These are phyloP conservation scores for Hawksworthiomyces lignivorus DNA, from an alignment of 2,329 filamentous ascomycete genomes.

Conservation along the genomic window DNA sequence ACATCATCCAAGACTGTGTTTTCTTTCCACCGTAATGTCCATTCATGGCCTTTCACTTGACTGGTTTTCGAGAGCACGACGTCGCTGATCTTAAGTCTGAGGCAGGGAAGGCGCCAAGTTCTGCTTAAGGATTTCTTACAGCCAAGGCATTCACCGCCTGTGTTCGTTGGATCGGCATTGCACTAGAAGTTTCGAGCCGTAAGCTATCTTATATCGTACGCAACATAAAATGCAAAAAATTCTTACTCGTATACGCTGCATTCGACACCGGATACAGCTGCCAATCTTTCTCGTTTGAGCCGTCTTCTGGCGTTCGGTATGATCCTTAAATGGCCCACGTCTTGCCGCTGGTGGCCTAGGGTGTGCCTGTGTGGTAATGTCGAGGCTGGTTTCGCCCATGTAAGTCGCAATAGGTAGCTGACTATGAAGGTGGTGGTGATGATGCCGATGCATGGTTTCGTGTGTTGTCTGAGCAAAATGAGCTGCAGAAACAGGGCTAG, in stretches of 20 bases:
- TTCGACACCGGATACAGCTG: slow-evolving; percentile 52
- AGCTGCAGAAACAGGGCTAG: too few species aligned
- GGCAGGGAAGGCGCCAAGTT: slow-evolving; percentile 46
- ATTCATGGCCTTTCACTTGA: slow-evolving; percentile 50
- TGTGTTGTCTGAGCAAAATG: not conserved
- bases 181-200: slow-evolving; percentile 34
- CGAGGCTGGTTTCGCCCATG: slow-evolving; percentile 16
- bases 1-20: slow-evolving; percentile 46
- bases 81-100: slow-evolving; percentile 54
- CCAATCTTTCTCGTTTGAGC: slow-evolving; percentile 50
- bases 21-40: slow-evolving; percentile 52
- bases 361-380: slow-evolving; percentile 22
- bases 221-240: too few species aligned
- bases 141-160: slow-evolving; percentile 41
- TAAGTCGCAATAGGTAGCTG: not conserved
- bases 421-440: not conserved
- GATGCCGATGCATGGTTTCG: not conserved
- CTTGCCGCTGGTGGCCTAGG: slow-evolving; percentile 29
- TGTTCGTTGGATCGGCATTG: slow-evolving; percentile 39
- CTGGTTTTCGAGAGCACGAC: slow-evolving; percentile 51
- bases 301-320: slow-evolving; percentile 43
- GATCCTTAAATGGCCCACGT: slow-evolving; percentile 48
- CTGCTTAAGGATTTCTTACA: slow-evolving; percentile 46
- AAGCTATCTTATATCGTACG: too few species aligned
- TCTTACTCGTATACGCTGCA: slow-evolving; percentile 56